Percentiles rank a stretch among this genome's conserved stretches.
Conservation (phyloP, 2,329 filamentous ascomycete genomes). For the Didymella arachidicola region DNA sequence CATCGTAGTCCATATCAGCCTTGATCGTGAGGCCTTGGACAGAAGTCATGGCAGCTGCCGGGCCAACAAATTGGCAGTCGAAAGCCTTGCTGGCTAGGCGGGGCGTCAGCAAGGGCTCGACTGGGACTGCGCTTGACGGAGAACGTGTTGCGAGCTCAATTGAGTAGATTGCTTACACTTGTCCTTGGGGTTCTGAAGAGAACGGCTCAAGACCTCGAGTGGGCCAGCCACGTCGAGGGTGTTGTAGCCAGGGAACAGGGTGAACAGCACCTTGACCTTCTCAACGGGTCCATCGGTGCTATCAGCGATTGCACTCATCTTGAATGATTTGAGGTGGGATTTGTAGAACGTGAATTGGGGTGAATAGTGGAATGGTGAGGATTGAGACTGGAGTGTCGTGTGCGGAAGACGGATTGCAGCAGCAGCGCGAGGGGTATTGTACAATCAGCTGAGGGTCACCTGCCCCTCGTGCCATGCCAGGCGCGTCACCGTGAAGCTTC, state of each 20-base stretch:
- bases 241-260: conserved; percentile 64
- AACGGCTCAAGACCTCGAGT: conserved; percentile 64
- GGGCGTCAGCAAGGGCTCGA: conserved; percentile 31
- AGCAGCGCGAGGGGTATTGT: conserved; percentile 22
- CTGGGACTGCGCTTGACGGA: background rate
- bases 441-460: conserved; percentile 35
- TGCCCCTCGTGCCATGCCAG: conserved; percentile 31
- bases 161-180: conserved; percentile 50
- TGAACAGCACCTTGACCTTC: conserved; percentile 69
- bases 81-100: conserved; percentile 61
- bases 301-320: conserved; percentile 52
- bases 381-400: conserved; percentile 30
- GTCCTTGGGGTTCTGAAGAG: conserved; percentile 63
- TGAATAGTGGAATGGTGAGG: conserved; percentile 29
- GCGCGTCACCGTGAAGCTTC: conserved; percentile 33
- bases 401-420: conserved; percentile 23
- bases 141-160: conserved; percentile 3
- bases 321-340: conserved; percentile 36
- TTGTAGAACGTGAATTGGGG: conserved; percentile 26
- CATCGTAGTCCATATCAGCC: conserved; percentile 79
- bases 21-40: conserved; percentile 73
- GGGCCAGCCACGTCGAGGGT: conserved; percentile 65
- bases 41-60: conserved; percentile 58
- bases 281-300: conserved; percentile 57
- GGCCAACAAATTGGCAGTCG: conserved; percentile 61